These are phyloP conservation scores for Jatropha podagrica DNA, from an alignment of 441 rosid species.

Conservation along the genomic window DNA sequence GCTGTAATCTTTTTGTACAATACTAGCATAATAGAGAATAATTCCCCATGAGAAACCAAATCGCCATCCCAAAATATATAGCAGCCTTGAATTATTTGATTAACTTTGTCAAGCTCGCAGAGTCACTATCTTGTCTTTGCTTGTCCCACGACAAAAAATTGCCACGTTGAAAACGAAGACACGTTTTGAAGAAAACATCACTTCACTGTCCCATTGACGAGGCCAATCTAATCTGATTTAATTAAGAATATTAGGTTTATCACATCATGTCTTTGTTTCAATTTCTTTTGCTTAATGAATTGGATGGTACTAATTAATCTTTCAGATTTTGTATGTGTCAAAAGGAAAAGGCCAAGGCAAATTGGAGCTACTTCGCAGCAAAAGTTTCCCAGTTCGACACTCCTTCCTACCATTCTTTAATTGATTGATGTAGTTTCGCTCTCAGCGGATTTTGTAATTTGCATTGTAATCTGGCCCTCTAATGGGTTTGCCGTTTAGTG, in stretches of 20 bases:
- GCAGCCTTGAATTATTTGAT: neutral
- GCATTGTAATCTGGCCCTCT: too few species aligned
- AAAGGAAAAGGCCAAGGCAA: neutral
- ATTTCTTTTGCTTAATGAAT: neutral
- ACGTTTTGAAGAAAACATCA: slow-evolving; percentile 16
- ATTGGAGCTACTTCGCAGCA: too few species aligned
- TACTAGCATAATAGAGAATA: neutral
- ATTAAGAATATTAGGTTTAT: neutral
- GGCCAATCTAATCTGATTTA: too few species aligned
- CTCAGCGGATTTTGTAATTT: too few species aligned
- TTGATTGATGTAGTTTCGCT: neutral
- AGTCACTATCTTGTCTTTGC: slow-evolving; percentile 4
- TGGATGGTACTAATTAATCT: neutral
- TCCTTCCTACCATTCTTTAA: neutral
- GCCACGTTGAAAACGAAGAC: slow-evolving; percentile 4
- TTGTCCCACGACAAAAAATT: neutral
- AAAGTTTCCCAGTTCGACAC: neutral
- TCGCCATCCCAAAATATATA: neutral
- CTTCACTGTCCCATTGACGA: neutral
- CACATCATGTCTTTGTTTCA: neutral
- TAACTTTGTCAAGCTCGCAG: neutral
- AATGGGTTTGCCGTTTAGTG: too few species aligned
- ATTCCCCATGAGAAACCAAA: neutral
- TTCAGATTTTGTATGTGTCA: neutral
- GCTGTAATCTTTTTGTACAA: neutral